Conservation (phyloP, 1,284 basidiomycete genomes). For the Xerocomus minutiporus region DNA sequence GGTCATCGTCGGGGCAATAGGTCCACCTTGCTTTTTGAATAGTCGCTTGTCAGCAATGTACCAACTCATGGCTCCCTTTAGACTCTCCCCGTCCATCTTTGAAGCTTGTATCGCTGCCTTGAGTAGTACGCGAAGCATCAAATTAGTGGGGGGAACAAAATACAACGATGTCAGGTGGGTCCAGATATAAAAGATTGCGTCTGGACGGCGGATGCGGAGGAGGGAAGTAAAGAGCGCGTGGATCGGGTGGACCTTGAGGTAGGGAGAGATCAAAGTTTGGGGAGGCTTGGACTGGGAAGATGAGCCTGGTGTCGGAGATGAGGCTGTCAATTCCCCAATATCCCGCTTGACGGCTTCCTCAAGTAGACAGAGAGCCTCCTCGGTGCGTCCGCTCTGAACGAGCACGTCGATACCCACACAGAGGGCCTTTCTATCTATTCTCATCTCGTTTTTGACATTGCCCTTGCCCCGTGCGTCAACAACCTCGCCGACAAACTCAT, state of each 20-base stretch:
- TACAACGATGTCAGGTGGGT: conserved; percentile 53
- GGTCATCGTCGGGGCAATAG: conserved; percentile 14
- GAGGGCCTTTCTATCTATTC: conserved; percentile 47
- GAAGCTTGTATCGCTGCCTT: conserved; percentile 51
- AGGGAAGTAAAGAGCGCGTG: conserved; percentile 50
- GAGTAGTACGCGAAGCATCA: conserved; percentile 57
- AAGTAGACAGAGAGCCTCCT: conserved; percentile 48
- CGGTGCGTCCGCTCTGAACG: conserved; percentile 40
- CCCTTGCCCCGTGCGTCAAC: conserved; percentile 24
- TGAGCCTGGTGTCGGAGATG: not conserved
- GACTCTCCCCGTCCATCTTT: conserved; percentile 44
- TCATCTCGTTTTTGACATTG: conserved; percentile 9
- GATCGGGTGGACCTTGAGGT: conserved; percentile 35
- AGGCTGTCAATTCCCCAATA: conserved; percentile 1
- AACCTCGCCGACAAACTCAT: conserved; percentile 32
- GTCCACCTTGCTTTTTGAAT: conserved; percentile 13
- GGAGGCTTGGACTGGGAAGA: not conserved
- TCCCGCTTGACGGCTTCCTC: conserved; percentile 35
- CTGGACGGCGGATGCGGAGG: conserved; percentile 47
- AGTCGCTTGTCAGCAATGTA: conserved; percentile 24
- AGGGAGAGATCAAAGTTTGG: conserved; percentile 7
- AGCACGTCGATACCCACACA: conserved; percentile 49
- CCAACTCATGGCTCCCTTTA: conserved; percentile 41
- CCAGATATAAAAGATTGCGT: conserved; percentile 60
- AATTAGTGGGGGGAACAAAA: conserved; percentile 47